Evolutionary conservation across 345 rosid species (phyloP).

Genomic region (Psidium friedrichsthalianum): DNA sequence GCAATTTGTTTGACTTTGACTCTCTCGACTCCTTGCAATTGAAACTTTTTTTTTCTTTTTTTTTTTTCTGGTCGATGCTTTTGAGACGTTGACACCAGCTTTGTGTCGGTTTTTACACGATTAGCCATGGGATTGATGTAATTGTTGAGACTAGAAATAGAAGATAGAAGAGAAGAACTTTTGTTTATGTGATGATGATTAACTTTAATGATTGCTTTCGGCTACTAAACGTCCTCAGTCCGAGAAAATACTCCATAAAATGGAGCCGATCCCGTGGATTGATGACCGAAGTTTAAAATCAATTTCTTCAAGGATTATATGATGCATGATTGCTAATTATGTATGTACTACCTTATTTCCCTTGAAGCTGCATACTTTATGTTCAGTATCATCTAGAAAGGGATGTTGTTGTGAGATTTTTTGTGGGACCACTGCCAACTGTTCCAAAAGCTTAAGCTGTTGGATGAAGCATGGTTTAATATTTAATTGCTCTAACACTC

Average conservation of each 20-base stretch:
- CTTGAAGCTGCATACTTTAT: not conserved
- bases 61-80: not conserved
- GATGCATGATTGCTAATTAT: too few relatives aligned
- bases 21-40: not conserved
- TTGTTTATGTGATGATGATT: too few relatives aligned
- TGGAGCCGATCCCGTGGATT: not conserved
- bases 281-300: not conserved
- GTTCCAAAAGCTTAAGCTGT: too few relatives aligned
- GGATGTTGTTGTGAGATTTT: too few relatives aligned
- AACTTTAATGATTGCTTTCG: too few relatives aligned
- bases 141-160: not conserved
- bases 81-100: not conserved
- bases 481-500: too few relatives aligned
- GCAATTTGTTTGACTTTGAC: not conserved
- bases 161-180: not conserved
- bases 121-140: not conserved
- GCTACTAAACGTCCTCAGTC: too few relatives aligned
- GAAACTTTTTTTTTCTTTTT: too few relatives aligned
- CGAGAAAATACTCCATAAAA: not conserved
- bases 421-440: too few relatives aligned
- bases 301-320: not conserved
- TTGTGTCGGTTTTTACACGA: not conserved
- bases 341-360: not conserved
- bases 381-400: not conserved
- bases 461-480: too few relatives aligned